These are phyloP conservation scores for Eimeria falciformis DNA, from an alignment of 169 alveolate species.

Conservation along the genomic window DNA sequence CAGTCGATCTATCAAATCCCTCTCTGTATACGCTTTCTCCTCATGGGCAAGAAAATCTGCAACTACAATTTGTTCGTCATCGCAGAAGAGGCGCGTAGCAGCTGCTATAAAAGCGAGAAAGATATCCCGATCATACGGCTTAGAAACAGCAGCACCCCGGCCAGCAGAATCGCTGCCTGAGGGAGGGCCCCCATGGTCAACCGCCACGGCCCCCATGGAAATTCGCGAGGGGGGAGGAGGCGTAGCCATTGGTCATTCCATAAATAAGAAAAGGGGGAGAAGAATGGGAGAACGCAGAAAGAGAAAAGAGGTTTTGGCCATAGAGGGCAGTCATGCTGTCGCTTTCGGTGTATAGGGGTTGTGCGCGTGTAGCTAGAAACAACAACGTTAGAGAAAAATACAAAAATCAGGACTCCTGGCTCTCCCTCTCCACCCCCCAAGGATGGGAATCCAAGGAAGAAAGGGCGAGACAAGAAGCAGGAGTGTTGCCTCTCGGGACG, in stretches of 20 bases:
- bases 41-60: slow-evolving; percentile 72
- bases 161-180: not conserved
- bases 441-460: not conserved
- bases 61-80: slow-evolving; percentile 75
- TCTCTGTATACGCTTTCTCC: slow-evolving; percentile 75
- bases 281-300: not conserved
- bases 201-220: slow-evolving; percentile 8
- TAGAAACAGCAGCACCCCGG: not conserved
- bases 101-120: slow-evolving; percentile 67
- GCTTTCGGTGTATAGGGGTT: not conserved
- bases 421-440: slow-evolving; percentile 3
- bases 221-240: slow-evolving; percentile 8
- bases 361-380: not conserved
- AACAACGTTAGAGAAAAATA: not conserved
- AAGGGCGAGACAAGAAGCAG: slow-evolving; percentile 8
- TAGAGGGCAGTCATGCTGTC: not conserved
- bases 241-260: not conserved
- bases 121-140: slow-evolving; percentile 59
- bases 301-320: not conserved
- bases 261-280: not conserved
- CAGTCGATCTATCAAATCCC: slow-evolving; percentile 69
- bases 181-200: slow-evolving; percentile 7
- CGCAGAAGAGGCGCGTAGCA: slow-evolving; percentile 73
- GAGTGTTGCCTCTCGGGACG: not conserved
- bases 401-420: not conserved